phyloP scores from a whole-genome alignment of 75 land plant species.

The Cryptomeria japonica region DNA sequence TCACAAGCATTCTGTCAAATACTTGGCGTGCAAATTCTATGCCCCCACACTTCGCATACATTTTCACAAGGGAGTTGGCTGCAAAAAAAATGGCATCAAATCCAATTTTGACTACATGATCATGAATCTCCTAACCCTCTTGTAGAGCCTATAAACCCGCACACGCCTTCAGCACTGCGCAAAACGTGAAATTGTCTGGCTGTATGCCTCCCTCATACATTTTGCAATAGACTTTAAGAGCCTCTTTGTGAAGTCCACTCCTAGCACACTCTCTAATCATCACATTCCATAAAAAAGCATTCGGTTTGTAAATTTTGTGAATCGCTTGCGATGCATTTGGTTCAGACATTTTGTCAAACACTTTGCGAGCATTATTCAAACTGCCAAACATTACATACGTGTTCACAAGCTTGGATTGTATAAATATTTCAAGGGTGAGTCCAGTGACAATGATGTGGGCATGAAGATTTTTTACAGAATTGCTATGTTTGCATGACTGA shows the following conservation, averaged over 20 bases:
- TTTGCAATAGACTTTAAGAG: not conserved
- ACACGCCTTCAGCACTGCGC: conserved; percentile 26
- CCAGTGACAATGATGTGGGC: conserved; percentile 1
- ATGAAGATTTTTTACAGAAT: not conserved
- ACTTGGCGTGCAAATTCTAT: conserved; percentile 13
- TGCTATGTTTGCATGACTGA: not conserved
- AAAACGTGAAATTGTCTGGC: conserved; percentile 20
- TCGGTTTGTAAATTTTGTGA: not conserved
- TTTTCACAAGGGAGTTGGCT: conserved; percentile 9
- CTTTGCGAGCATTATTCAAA: not conserved
- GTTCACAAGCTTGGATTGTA: not conserved
- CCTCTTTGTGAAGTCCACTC: conserved; percentile 1
- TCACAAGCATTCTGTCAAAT: conserved; percentile 15
- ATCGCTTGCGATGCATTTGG: not conserved
- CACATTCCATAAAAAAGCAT: conserved; percentile 5
- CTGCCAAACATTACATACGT: not conserved
- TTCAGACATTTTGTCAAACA: conserved; percentile 2
- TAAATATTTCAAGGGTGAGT: not conserved
- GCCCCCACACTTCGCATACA: conserved; percentile 16
- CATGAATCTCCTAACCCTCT: conserved; percentile 18
- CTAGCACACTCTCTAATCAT: conserved; percentile 7
- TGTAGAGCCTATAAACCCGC: not conserved
- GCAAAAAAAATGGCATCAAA: conserved; percentile 19
- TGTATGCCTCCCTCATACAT: conserved; percentile 4
- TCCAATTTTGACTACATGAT: conserved; percentile 13